Evolutionary conservation across 2,329 filamentous ascomycete species (phyloP), one percentile per base, ranked within the genome.

Genomic region (Sarocladium kiliense): DNA sequence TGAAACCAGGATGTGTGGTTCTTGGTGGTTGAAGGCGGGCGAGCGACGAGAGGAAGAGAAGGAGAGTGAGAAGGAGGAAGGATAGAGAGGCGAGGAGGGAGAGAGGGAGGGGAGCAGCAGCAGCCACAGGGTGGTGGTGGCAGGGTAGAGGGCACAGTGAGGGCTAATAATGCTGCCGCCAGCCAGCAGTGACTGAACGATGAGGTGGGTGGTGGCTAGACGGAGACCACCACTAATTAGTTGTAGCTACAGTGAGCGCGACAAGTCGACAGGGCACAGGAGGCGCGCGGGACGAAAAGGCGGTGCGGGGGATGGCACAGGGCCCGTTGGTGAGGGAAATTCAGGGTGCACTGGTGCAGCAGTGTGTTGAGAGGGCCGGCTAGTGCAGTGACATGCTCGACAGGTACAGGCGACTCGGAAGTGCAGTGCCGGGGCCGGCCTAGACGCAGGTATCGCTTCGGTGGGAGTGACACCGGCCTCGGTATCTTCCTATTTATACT

Each of bases 41-140:
- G n/a, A n/a, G n/a, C n/a, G n/a, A n/a, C n/a, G n/a, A n/a, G n/a
- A n/a, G 34, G 32, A 16, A 9, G 41, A 44, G 23, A 19, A 54
- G 10, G 57, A 51, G 19, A 18, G 19, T 27, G 41, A 53, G 39
- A 18, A 18, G 39, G 27, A 19, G 37, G 27, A 49, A 45, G 56
- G 49, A 37, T 18, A 50, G 42, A 47, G 45, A 59, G 55, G 42
- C 56, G 37, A 25, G 53, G 55, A 58, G 55, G 47, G 45, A 50
- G 51, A 55, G 54, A 37, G 57, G 51, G 55, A 59, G 59, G 49
- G 54, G n/a, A 30, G n/a, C n/a, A n/a, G n/a, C n/a, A n/a, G n/a
- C n/a, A n/a, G n/a, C n/a, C n/a, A n/a, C n/a, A n/a, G n/a, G n/a
- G n/a, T n/a, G n/a, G n/a, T n/a, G n/a, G n/a, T n/a, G n/a, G n/a